Percentiles rank a stretch among this genome's conserved stretches.
Evolutionary conservation across 257 asterid species (phyloP).

Genomic region (Eustoma russellianum): DNA sequence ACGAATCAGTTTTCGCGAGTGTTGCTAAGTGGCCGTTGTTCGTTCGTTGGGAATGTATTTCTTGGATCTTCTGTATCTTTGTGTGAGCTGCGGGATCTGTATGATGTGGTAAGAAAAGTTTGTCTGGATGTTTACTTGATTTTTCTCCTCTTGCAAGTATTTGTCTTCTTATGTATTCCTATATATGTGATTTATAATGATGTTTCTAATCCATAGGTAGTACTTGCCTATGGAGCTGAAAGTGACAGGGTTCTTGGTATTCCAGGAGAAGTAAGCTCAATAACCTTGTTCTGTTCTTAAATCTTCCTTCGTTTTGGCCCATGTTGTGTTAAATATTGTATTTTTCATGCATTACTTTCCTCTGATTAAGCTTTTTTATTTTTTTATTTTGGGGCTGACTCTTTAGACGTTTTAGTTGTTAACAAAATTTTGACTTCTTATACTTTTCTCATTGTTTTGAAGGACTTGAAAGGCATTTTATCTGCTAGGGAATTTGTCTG

Average conservation of each 20-base stretch:
- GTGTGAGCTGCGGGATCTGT: slow-evolving; percentile 67
- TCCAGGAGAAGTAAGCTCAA: slow-evolving; percentile 64
- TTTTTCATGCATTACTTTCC: neutral
- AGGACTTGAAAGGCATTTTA: slow-evolving; percentile 55
- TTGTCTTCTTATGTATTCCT: neutral
- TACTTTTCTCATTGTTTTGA: slow-evolving; percentile 3
- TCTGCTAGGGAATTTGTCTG: slow-evolving; percentile 95
- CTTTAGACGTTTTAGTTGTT: too few species aligned
- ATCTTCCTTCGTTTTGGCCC: neutral
- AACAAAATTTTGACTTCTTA: neutral
- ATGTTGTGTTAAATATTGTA: neutral
- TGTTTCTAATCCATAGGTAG: slow-evolving; percentile 42
- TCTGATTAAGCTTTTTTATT: neutral
- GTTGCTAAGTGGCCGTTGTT: slow-evolving; percentile 60
- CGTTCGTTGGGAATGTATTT: slow-evolving; percentile 76
- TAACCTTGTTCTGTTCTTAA: slow-evolving; percentile 1
- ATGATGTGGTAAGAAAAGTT: slow-evolving; percentile 57
- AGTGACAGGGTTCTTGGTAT: slow-evolving; percentile 81
- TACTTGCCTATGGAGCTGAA: slow-evolving; percentile 95
- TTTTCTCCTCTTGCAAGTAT: neutral
- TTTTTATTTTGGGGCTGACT: neutral
- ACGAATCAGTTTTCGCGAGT: slow-evolving; percentile 80
- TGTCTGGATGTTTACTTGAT: neutral
- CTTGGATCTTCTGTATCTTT: slow-evolving; percentile 70
- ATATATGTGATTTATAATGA: neutral